These are phyloP conservation scores for Lipomyces starkeyi DNA, from an alignment of 805 yeast species.

Conservation along the genomic window DNA sequence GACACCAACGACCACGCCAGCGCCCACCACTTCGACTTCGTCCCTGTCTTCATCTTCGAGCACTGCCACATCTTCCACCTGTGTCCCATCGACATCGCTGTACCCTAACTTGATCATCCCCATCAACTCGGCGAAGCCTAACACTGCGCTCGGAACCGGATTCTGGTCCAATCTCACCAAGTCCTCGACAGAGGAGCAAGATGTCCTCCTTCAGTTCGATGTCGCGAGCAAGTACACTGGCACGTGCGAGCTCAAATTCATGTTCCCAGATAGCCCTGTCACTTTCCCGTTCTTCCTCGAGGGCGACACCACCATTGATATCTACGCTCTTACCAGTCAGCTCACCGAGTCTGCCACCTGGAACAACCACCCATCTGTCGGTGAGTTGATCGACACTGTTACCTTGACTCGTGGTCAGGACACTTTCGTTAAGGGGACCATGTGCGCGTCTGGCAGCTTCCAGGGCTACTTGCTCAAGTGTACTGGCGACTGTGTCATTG, in stretches of 20 bases:
- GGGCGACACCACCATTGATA: slow-evolving; percentile 35
- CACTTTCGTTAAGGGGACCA: slow-evolving; percentile 21
- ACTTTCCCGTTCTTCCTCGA: slow-evolving; percentile 36
- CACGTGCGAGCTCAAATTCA: slow-evolving; percentile 33
- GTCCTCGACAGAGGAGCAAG: slow-evolving; percentile 33
- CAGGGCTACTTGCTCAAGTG: slow-evolving; percentile 34
- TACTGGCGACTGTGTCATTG: slow-evolving; percentile 32
- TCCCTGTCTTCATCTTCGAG: slow-evolving; percentile 20
- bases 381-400: slow-evolving; percentile 33
- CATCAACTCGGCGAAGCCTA: slow-evolving; percentile 33
- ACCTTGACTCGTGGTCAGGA: slow-evolving; percentile 31
- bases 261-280: slow-evolving; percentile 34
- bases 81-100: slow-evolving; percentile 31
- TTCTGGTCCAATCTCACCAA: slow-evolving; percentile 38
- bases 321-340: slow-evolving; percentile 24
- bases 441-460: slow-evolving; percentile 28
- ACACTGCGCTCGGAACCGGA: slow-evolving; percentile 36
- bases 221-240: slow-evolving; percentile 29
- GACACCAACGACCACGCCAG: slow-evolving; percentile 13
- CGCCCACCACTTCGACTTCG: slow-evolving; percentile 20
- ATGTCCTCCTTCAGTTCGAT: slow-evolving; percentile 35
- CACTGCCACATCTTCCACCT: slow-evolving; percentile 29
- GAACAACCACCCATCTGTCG: slow-evolving; percentile 34
- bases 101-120: slow-evolving; percentile 38
- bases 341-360: slow-evolving; percentile 31